Percentiles rank a stretch among this genome's conserved stretches.
These are phyloP conservation scores for Oxytropis ochrocephala DNA, from an alignment of 306 rosid genomes.

Conservation along the genomic window DNA sequence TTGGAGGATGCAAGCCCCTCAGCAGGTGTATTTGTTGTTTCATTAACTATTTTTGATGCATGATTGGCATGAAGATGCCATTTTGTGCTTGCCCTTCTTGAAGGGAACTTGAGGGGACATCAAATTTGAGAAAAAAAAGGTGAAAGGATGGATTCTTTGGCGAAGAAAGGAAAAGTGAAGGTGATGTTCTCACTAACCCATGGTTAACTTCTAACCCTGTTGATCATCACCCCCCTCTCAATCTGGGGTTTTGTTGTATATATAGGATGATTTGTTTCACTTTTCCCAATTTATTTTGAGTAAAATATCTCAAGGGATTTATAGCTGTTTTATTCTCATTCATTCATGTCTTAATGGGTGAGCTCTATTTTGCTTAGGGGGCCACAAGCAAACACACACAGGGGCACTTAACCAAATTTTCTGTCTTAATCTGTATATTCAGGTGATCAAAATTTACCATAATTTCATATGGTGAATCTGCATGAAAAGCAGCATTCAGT, in stretches of 20 bases:
- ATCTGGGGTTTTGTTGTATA: constrained; percentile 42
- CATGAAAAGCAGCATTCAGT: constrained; percentile 13
- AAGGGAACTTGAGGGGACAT: constrained; percentile 33
- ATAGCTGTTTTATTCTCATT: constrained; percentile 40
- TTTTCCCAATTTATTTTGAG: constrained; percentile 40
- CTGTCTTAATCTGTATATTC: neutral
- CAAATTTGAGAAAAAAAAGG: constrained; percentile 13
- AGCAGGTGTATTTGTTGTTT: constrained; percentile 33
- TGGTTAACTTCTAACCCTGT: neutral
- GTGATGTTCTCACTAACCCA: constrained; percentile 20
- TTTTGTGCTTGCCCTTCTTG: constrained; percentile 30
- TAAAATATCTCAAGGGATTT: constrained; percentile 39
- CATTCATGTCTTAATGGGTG: neutral
- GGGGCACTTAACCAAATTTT: neutral
- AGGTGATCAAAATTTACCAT: neutral
- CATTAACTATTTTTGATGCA: constrained; percentile 20
- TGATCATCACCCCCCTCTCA: constrained; percentile 5
- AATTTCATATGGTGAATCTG: neutral
- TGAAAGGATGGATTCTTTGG: constrained; percentile 25
- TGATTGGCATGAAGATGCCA: constrained; percentile 36
- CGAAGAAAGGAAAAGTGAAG: constrained; percentile 23
- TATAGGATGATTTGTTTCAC: constrained; percentile 53
- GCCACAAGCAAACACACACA: constrained; percentile 15
- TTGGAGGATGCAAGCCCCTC: constrained; percentile 37
- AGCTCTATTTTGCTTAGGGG: neutral